Conservation (phyloP, 257 asterid species). For the Solanum clarkiae region DNA sequence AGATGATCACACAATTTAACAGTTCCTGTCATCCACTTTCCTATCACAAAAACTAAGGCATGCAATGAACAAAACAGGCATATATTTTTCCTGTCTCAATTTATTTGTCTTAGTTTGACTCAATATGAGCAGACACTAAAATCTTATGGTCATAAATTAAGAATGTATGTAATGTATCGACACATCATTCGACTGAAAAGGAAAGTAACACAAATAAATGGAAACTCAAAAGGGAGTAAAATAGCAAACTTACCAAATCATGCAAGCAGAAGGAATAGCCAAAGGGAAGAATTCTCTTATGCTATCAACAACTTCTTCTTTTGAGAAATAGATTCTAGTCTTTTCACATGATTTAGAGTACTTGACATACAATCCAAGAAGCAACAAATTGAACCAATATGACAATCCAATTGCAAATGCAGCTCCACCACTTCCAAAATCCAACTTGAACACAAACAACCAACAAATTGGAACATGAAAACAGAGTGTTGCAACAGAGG, state of each 20-base stretch:
- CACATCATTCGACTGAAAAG: not conserved
- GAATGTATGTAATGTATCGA: too few species aligned
- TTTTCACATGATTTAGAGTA: constrained; percentile 4
- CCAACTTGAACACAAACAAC: constrained; percentile 1
- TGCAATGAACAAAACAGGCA: not conserved
- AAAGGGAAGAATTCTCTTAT: not conserved
- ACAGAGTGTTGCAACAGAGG: not conserved
- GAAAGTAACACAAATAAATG: not conserved
- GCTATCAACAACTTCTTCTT: not conserved
- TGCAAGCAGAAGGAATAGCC: constrained; percentile 12
- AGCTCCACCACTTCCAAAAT: constrained; percentile 4
- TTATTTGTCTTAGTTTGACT: not conserved
- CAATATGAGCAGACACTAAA: not conserved
- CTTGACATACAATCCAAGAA: not conserved
- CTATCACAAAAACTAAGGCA: too few species aligned
- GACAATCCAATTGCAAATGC: constrained; percentile 5
- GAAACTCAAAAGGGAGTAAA: not conserved
- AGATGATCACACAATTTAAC: not conserved
- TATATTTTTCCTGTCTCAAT: not conserved
- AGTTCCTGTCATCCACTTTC: not conserved
- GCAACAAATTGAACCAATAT: not conserved
- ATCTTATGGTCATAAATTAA: too few species aligned
- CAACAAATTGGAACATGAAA: constrained; percentile 7
- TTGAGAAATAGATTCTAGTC: not conserved
- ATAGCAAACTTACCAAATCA: constrained; percentile 1